phyloP scores from a whole-genome alignment of 2,329 filamentous ascomycete genomes.

The Xylaria digitata region DNA sequence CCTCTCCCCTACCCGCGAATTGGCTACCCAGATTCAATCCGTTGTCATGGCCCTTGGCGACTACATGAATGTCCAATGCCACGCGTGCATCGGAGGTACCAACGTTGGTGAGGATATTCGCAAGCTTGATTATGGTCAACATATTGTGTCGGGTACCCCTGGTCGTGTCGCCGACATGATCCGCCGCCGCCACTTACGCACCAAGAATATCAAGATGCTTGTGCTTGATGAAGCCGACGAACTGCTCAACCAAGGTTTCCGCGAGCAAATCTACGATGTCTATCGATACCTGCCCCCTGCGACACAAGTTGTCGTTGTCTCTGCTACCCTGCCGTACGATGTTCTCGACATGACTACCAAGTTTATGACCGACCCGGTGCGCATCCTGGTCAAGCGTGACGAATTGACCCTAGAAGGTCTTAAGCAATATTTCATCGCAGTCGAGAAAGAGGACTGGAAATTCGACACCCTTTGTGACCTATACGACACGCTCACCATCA shows the following conservation, averaged over 20 bases:
- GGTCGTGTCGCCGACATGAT: conserved; percentile 83
- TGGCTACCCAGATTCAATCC: conserved; percentile 97
- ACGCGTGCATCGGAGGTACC: conserved; percentile 97
- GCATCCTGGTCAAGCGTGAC: conserved; percentile 98
- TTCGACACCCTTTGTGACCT: conserved; percentile 98
- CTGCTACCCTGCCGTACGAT: conserved; percentile 95
- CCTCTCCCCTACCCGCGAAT: conserved; percentile 93
- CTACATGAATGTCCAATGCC: conserved; percentile 99
- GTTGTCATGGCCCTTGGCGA: conserved; percentile 99
- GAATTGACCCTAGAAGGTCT: conserved; percentile 96
- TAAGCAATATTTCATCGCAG: conserved; percentile 99
- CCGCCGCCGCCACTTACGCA: conserved; percentile 66
- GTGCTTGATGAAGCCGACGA: conserved; percentile 72
- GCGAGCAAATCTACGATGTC: conserved; percentile 99
- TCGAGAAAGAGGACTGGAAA: conserved; percentile 99
- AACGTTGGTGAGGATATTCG: conserved; percentile 98
- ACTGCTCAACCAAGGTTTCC: conserved; percentile 89
- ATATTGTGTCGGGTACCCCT: conserved; percentile 97
- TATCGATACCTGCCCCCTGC: conserved; percentile 96
- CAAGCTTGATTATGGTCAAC: conserved; percentile 96
- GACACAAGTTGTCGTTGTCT: conserved; percentile 98
- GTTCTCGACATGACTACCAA: conserved; percentile 99
- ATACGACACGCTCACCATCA: conserved; percentile 98
- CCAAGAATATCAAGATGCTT: conserved; percentile 73
- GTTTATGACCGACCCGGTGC: conserved; percentile 98